A percentile compares a stretch with the other conserved stretches of the same genome.
Evolutionary conservation across 305 asterid genomes (phyloP).

Genomic region (Solanum aculeatissimum): DNA sequence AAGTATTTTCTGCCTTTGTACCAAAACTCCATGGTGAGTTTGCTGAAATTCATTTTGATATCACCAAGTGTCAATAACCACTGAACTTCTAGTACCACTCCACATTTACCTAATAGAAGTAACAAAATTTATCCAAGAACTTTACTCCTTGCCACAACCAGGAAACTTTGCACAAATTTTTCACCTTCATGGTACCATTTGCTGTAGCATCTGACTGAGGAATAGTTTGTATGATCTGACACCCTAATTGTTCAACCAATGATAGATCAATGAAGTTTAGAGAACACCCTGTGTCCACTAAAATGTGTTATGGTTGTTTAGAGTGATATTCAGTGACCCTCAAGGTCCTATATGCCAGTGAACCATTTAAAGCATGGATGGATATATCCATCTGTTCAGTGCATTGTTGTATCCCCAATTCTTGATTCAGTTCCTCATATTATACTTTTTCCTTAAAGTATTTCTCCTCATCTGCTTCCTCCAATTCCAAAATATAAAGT

Average conservation of each 20-base stretch:
- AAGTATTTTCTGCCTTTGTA: no score
- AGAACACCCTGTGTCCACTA: neutral
- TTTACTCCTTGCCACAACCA: neutral
- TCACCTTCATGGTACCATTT: neutral
- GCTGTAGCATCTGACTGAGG: neutral
- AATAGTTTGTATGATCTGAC: neutral
- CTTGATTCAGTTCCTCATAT: neutral
- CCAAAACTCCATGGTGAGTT: no score
- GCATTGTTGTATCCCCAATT: neutral
- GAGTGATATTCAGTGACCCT: neutral
- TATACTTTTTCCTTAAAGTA: neutral
- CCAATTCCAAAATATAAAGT: neutral
- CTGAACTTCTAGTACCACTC: no score
- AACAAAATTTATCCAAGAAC: no score
- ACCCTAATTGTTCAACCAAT: neutral
- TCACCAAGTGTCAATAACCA: no score
- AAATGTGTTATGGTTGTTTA: neutral
- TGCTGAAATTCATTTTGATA: no score
- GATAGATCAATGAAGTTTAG: neutral
- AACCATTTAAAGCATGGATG: neutral
- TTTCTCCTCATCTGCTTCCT: neutral
- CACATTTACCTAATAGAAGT: no score
- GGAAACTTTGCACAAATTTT: neutral
- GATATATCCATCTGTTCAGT: neutral
- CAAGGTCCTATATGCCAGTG: no score